Evolutionary conservation across 805 yeast species (phyloP), one percentile per base, ranked within the genome.

Genomic region (Metschnikowia continentalis): DNA sequence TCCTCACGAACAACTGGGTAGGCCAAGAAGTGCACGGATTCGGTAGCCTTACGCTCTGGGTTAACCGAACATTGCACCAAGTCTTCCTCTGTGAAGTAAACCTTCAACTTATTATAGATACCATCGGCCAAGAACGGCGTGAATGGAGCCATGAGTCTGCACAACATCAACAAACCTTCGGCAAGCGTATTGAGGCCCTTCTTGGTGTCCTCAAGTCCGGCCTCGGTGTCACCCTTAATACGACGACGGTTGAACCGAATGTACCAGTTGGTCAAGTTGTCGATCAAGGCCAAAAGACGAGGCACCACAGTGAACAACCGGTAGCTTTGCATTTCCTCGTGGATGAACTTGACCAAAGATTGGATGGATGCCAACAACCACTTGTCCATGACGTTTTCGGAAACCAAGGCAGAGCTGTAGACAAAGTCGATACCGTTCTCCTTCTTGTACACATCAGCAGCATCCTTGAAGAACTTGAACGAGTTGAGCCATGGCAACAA

Each of bases 401-500:
- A 85, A 51, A 69, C 71, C 53, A 84, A 71, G 3, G 70, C 54
- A 30, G 86, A 80, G 63, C 91, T 86, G 71, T 83, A 91, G 60
- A 79, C 75, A 76, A 88, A 94, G 47, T 83, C 89, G 54, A 79
- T 66, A 49, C 79, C 80, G 45, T 85, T 80, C 49, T 83, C 81
- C 76, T 92, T 94, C 74, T 86, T 83, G 67, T 88, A 80, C 49
- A 94, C 73, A 23, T 89, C 88, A 58, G 91, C 87, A 63, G 95
- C 96, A 60, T 94, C 97, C 65, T 91, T 96, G 77, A 91, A 86
- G 77, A 94, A 94, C 72, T 92, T 94, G 80, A 78, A 92, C 32
- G 97, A 88, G 77, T 94, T 94, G 90, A 92, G 94, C 99, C 98
- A 95, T 62, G 99, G 99, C 64, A 94, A 78, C 65, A 92, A 75